Percentiles rank a stretch among this genome's conserved stretches.
Conservation (phyloP, 2,329 filamentous ascomycete genomes). For the Dryadomyces quercus-mongolicae region DNA sequence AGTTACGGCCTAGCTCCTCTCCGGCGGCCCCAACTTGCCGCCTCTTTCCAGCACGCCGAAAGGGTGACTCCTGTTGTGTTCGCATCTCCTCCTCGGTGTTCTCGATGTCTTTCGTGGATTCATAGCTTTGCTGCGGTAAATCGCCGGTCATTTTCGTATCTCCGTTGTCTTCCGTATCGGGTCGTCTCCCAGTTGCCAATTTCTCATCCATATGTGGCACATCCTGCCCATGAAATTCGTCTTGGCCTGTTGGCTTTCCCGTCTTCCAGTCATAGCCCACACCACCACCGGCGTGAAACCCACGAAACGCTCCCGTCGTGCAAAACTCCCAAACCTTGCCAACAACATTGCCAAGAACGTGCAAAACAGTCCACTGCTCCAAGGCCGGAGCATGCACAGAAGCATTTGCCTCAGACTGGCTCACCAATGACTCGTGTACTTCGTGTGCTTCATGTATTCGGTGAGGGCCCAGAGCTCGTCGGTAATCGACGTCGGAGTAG, state of each 20-base stretch:
- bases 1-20: constrained; percentile 52
- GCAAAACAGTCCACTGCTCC: constrained; percentile 31
- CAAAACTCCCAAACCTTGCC: constrained; percentile 83
- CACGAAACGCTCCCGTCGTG: constrained; percentile 58
- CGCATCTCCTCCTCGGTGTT: not conserved
- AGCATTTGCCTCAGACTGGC: no score
- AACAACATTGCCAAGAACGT: constrained; percentile 52
- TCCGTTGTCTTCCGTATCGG: not conserved
- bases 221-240: not conserved
- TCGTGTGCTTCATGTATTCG: not conserved
- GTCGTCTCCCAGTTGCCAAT: no score
- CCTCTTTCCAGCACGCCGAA: constrained; percentile 35
- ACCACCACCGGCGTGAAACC: constrained; percentile 80
- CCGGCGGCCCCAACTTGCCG: constrained; percentile 38
- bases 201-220: not conserved
- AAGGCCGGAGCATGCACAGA: not conserved
- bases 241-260: constrained; percentile 4
- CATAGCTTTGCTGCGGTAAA: not conserved
- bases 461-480: constrained; percentile 38
- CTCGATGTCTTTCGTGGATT: not conserved
- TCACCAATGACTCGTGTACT: constrained; percentile 14
- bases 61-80: not conserved
- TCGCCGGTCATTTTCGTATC: not conserved
- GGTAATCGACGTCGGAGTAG: constrained; percentile 45
- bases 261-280: constrained; percentile 43